Percentiles rank a stretch among this genome's conserved stretches.
Conservation (phyloP, 257 asterid genomes). For the Schizonepeta tenuifolia region DNA sequence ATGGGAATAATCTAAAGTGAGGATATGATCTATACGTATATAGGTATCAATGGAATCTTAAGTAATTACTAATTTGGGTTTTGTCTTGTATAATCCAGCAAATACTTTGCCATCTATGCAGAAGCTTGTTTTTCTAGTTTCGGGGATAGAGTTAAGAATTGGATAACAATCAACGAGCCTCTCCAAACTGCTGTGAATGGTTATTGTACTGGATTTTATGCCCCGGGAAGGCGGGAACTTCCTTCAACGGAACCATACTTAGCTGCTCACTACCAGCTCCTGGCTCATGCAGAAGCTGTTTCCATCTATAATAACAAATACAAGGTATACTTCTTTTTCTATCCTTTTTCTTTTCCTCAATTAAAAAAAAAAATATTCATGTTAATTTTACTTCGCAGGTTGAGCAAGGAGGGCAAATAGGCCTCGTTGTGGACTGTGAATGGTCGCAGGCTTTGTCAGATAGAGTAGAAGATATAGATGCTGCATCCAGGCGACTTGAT, state of each 20-base stretch:
- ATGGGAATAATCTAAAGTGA: not conserved
- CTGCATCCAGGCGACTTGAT: conserved; percentile 60
- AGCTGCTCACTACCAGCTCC: conserved; percentile 55
- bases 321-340: conserved; percentile 39
- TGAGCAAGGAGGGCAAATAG: conserved; percentile 58
- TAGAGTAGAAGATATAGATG: conserved; percentile 46
- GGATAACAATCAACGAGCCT: conserved; percentile 68
- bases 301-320: conserved; percentile 47
- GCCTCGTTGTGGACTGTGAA: conserved; percentile 58
- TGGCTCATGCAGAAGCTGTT: conserved; percentile 56
- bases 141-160: conserved; percentile 62
- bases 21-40: not conserved
- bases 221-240: conserved; percentile 55
- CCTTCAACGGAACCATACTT: conserved; percentile 46
- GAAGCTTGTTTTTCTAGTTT: conserved; percentile 57
- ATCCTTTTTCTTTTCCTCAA: not conserved
- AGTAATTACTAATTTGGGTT: conserved; percentile 31
- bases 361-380: not conserved
- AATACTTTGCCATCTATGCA: conserved; percentile 59
- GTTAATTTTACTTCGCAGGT: conserved; percentile 37
- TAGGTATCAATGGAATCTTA: conserved; percentile 3
- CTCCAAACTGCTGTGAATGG: conserved; percentile 60
- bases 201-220: conserved; percentile 50
- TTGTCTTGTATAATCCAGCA: conserved; percentile 44
- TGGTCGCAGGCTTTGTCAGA: conserved; percentile 61